Conservation (phyloP, 768 basidiomycete genomes). For the Botryobasidium botryosum region DNA sequence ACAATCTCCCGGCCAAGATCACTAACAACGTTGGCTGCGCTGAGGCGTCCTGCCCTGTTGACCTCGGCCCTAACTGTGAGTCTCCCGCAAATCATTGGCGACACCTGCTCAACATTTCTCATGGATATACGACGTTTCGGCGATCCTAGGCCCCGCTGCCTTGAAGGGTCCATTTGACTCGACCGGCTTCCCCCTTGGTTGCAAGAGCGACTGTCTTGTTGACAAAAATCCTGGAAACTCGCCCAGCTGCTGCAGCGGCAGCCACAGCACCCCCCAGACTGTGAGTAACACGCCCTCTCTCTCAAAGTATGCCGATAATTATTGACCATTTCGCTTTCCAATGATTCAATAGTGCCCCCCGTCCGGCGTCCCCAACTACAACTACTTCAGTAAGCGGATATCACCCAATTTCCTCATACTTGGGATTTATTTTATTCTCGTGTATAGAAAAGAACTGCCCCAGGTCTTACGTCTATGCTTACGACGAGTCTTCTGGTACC, state of each 20-base stretch:
- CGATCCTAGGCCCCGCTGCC: not conserved
- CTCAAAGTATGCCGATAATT: not conserved
- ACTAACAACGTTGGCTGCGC: slow-evolving; percentile 7
- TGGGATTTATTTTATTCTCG: not conserved
- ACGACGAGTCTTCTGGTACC: slow-evolving; percentile 33
- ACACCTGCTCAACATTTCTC: not conserved
- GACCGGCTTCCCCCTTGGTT: slow-evolving; percentile 14
- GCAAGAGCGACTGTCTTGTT: slow-evolving; percentile 14
- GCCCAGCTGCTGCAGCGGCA: slow-evolving; percentile 14
- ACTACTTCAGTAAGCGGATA: slow-evolving; percentile 13
- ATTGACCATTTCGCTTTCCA: not conserved
- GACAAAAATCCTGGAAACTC: slow-evolving; percentile 12
- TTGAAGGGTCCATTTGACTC: slow-evolving; percentile 8
- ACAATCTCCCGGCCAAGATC: slow-evolving; percentile 11
- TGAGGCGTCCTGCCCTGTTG: slow-evolving; percentile 10
- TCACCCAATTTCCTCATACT: slow-evolving; percentile 1
- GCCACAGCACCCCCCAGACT: slow-evolving; percentile 12
- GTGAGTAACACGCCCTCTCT: not conserved
- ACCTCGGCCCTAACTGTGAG: slow-evolving; percentile 9
- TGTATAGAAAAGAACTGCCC: slow-evolving; percentile 26
- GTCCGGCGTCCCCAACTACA: slow-evolving; percentile 12
- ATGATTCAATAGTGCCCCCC: slow-evolving; percentile 8
- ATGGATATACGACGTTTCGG: not conserved
- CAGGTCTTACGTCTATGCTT: slow-evolving; percentile 35
- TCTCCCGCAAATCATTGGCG: too few relatives aligned